Percentiles rank a stretch among this genome's conserved stretches.
Evolutionary conservation across 78 protist species (phyloP).

Genomic region (Pigoraptor vietnamica): DNA sequence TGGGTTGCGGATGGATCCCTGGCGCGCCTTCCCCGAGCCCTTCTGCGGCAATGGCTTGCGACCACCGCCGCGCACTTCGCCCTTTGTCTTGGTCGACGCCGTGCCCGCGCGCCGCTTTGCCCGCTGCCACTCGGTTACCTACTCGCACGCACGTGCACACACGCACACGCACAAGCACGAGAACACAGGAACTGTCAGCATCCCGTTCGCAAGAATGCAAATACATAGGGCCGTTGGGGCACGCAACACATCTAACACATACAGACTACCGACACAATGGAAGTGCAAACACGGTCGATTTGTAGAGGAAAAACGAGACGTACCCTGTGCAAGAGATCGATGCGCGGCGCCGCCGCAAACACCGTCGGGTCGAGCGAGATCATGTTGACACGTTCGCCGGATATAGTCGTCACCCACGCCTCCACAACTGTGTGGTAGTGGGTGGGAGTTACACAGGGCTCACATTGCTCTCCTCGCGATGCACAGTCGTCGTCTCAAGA

Average conservation of each 20-base stretch:
- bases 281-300: neutral
- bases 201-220: neutral
- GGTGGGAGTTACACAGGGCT: neutral
- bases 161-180: neutral
- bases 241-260: neutral
- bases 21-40: slow-evolving; percentile 37
- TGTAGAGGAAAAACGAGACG: neutral
- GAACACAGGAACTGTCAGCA: neutral
- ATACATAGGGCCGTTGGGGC: neutral
- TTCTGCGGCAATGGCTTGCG: slow-evolving; percentile 27
- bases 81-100: slow-evolving; percentile 2
- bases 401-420: neutral
- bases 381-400: neutral
- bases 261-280: neutral
- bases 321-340: neutral
- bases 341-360: neutral
- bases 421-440: neutral
- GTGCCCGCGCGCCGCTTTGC: slow-evolving; percentile 28
- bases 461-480: neutral
- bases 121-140: slow-evolving; percentile 1
- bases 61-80: slow-evolving; percentile 29
- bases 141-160: neutral
- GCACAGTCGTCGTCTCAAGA: neutral
- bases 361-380: neutral
- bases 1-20: slow-evolving; percentile 24